Conservation (phyloP, 345 rosid genomes). For the Balakata baccata region DNA sequence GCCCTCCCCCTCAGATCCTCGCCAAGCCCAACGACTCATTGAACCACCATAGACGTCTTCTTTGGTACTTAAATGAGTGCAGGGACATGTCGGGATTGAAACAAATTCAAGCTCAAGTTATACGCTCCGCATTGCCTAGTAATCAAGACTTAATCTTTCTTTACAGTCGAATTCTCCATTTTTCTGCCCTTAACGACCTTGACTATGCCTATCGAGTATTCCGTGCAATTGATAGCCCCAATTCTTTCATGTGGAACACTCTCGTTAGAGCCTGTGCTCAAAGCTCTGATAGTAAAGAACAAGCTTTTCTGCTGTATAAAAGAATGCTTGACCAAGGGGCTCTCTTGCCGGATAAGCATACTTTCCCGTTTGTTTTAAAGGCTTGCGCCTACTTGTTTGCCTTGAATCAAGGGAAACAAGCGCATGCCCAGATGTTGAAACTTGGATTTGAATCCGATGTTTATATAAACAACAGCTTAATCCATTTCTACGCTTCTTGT, state of each 20-base stretch:
- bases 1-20: conserved; percentile 35
- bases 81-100: conserved; percentile 54
- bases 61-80: conserved; percentile 41
- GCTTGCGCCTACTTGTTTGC: conserved; percentile 69
- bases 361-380: conserved; percentile 80
- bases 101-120: conserved; percentile 66
- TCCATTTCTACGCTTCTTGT: conserved; percentile 70
- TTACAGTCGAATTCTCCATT: conserved; percentile 57
- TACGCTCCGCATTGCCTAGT: conserved; percentile 48
- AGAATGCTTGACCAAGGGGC: conserved; percentile 52
- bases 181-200: conserved; percentile 45
- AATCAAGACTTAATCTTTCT: conserved; percentile 46
- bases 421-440: conserved; percentile 63
- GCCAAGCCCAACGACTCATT: conserved; percentile 19
- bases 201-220: conserved; percentile 54
- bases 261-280: conserved; percentile 69
- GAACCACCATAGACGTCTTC: conserved; percentile 38
- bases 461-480: conserved; percentile 71
- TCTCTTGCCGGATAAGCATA: conserved; percentile 62
- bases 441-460: conserved; percentile 58
- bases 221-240: conserved; percentile 41
- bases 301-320: conserved; percentile 45
- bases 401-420: conserved; percentile 58
- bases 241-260: conserved; percentile 83
- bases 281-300: conserved; percentile 45